Evolutionary conservation across 2,329 filamentous ascomycete genomes (phyloP).

Genomic region (Microsporum audouinii): DNA sequence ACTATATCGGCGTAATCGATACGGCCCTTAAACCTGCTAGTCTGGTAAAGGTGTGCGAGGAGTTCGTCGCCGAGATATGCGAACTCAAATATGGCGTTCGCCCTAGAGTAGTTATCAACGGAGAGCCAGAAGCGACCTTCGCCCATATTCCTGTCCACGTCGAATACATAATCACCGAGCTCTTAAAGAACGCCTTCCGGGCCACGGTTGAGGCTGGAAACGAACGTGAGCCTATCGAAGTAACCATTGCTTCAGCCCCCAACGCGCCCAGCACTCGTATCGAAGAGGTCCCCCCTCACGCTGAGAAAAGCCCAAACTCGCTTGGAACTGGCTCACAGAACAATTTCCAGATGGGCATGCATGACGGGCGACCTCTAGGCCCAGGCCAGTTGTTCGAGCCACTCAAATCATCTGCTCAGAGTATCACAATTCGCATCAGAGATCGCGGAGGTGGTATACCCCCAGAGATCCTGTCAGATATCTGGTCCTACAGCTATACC

Average conservation of each 20-base stretch:
- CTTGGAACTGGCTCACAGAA: conserved; percentile 16
- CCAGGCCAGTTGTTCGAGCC: conserved; percentile 21
- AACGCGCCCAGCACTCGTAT: conserved; percentile 33
- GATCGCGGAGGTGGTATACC: conserved; percentile 91
- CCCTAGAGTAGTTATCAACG: conserved; percentile 68
- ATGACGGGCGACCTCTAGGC: conserved; percentile 15
- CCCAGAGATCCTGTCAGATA: conserved; percentile 68
- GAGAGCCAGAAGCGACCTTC: conserved; percentile 76
- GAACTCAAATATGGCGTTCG: conserved; percentile 90
- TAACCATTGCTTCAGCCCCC: conserved; percentile 72
- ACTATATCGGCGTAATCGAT: conserved; percentile 91
- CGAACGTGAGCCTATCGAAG: conserved; percentile 69
- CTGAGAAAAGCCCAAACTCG: conserved; percentile 33
- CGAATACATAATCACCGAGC: conserved; percentile 92
- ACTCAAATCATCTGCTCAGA: conserved; percentile 47
- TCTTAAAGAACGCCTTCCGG: conserved; percentile 93
- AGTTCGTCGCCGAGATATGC: conserved; percentile 89
- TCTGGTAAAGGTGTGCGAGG: conserved; percentile 73
- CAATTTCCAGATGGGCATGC: conserved; percentile 23
- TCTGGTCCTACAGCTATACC: conserved; percentile 97
- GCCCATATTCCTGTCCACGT: conserved; percentile 92
- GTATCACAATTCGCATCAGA: conserved; percentile 87
- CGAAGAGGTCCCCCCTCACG: conserved; percentile 23
- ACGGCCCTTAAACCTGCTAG: conserved; percentile 71
- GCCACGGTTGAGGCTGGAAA: conserved; percentile 79